A percentile compares a stretch with the other conserved stretches of the same genome.
Conservation (phyloP, 169 alveolate genomes). For the Eimeria zaria region DNA sequence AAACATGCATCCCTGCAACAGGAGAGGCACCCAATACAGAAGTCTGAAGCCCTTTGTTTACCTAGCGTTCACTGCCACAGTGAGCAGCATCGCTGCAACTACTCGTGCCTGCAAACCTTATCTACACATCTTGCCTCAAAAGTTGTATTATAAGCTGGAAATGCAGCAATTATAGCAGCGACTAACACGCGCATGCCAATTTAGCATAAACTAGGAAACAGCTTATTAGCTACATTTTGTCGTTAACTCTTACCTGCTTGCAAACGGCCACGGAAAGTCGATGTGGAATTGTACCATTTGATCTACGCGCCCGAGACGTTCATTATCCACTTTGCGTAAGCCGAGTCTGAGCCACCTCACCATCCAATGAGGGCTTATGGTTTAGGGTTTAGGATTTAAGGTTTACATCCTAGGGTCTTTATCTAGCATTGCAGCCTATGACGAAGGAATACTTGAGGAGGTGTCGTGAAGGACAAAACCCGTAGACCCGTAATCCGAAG, state of each 20-base stretch:
- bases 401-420: neutral
- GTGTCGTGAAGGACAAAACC: neutral
- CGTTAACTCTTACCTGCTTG: slow-evolving; percentile 66
- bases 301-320: slow-evolving; percentile 77
- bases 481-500: neutral
- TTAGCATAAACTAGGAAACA: neutral
- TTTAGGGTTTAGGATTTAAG: neutral
- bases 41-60: neutral
- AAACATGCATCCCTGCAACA: slow-evolving; percentile 78
- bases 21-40: neutral
- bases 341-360: slow-evolving; percentile 71
- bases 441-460: neutral
- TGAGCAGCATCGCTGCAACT: neutral
- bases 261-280: slow-evolving; percentile 84
- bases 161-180: neutral
- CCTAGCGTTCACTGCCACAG: neutral
- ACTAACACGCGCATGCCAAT: neutral
- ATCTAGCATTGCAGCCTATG: neutral
- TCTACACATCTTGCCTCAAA: neutral
- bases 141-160: neutral
- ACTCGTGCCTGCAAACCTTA: neutral
- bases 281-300: slow-evolving; percentile 82
- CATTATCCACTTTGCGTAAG: slow-evolving; percentile 53
- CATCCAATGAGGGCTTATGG: neutral
- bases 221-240: neutral